Base-by-base conservation (phyloP, 495 filamentous ascomycete species). In the Daldinia loculata region DNA sequence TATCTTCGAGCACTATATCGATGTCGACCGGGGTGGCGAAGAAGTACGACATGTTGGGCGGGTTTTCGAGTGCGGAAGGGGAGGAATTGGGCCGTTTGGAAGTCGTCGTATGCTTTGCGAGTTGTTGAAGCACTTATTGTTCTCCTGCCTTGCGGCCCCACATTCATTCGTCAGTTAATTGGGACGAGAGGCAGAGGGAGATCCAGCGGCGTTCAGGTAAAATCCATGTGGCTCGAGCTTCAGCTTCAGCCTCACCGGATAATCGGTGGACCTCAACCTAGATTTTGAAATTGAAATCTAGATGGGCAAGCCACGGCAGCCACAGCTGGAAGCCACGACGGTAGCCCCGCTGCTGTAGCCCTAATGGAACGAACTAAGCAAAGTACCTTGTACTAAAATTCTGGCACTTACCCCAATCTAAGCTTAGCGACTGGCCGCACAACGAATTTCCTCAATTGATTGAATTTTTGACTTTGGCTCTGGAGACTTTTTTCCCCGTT, bases 21-120 rank as follows among this genome's bases (percentile, higher is more conserved):
- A 99, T 99, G 82, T 99, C 95, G 77, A 98, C 89, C 19, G 96
- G 96, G 59, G 95, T 97, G 71, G 93, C 92, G 85, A 99, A 99
- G 84, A 98, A 97, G 86, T 95, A 95, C 43, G 95, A 95, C 95
- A 98, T 97, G 9, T 73, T 85, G 80, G 77, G 72, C 48, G 74
- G 27, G 56, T n/a, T 62, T n/a, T 62, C 53, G 58, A 61, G 63
- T 52, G 27, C 24, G 17, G 34, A 19, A 17, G 50, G 14, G 39
- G 48, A 22, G 26, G 50, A 29, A 27, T 52, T 24, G 24, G 29
- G 64, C 4, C 17, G 52, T 53, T 58, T 30, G 41, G 39, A 51
- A 26, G 32, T 43, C 9, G 53, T 56, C 66, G 36, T 29, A 63
- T 56, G 30, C 52, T 29, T 19, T 22, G 12, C 39, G 61, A 63